Base-by-base conservation (phyloP, 495 filamentous ascomycete species). In the Penicillium tannophilum region DNA sequence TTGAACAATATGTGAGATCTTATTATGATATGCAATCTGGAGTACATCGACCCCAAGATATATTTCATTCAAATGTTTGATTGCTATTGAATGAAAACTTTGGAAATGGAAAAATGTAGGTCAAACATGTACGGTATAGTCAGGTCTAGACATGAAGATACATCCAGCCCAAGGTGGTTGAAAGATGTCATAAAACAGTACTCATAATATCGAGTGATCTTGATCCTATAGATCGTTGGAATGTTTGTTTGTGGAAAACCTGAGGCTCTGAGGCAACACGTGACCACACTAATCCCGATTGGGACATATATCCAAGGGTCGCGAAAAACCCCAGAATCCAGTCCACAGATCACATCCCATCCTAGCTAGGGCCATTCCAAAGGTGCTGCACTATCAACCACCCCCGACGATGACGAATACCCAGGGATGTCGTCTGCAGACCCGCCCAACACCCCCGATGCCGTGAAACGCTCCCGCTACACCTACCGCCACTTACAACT, bases 401-500 rank as follows among this genome's bases (percentile, higher is more conserved):
- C 31, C n/a, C 19, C 56, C 63, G 63, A 49, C 51, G 53, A 70
- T 68, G 67, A 64, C 55, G 64, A 57, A 58, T 49, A 19, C 19
- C 24, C 58, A 55, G 64, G 54, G 28, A 70, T 70, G 67, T 68
- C 63, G 24, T 62, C 50, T 62, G 63, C 56, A 65, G 59, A 62
- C 50, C 60, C 57, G 64, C 69, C 24, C 33, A 65, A 69, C 35
- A 66, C 71, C 39, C 68, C 74, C 46, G 54, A 72, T 60, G 58
- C 70, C 62, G 35, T 74, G 65, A 86, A 74, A 58, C 81, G 80
- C 43, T 94, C 91, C 17, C 80, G 78, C 56, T 97, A 92, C 70
- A 97, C 93, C 16, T 92, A 89, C 67, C 89, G 89, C 47, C 88
- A 98, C 33, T 80, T 98, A 20, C 74, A 82, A 12, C 86, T 92